Evolutionary conservation across 2,329 filamentous ascomycete genomes (phyloP), one percentile per base, ranked within the genome.

Genomic region (Colletotrichum salicis): DNA sequence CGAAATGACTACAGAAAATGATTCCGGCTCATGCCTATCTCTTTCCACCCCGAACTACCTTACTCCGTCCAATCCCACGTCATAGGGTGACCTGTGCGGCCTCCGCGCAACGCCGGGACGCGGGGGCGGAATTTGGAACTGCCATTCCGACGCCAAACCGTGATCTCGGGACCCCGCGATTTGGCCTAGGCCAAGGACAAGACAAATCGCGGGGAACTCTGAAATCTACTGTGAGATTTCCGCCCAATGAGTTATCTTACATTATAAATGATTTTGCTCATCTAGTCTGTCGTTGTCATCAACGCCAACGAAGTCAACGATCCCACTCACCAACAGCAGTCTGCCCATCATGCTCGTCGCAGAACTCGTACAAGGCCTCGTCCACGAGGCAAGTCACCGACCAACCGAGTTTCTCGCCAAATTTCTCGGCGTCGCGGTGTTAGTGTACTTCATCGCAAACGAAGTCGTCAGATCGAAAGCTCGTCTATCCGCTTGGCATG

Each of bases 361-460:
- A 29, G 75, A 74, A 27, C 64, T 79, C 4, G 35, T 79, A 13
- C 54, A 76, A 1, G 73, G 75, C 1, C 55, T 79, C 0, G 63
- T 67, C 13, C 51, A 73, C 5, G 51, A 76, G 24, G 67, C 76
- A 19, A 69, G 60, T 15, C 62, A 76, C 13, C 76, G 75, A n/a
- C 76, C 78, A 1, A 73, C 72, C 15, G 74, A 76, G 41, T 75
- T 74, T 2, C 45, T 71, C 8, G 37, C 35, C 2, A 56, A 69
- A 3, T 29, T 31, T 22, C 5, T 55, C 6, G 65, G 37, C 1
- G 13, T 71, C 19, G 45, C 80, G 0, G 80, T 84, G 0, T 51
- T 85, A 22, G 67, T 85, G 52, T 88, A 87, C 74, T 73, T 88
- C 51, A 69, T 87, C 13, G 64, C 83, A 73, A 88, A 88, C 71